phyloP scores from a whole-genome alignment of 495 filamentous ascomycete species.

The Podospora bellae-mahoneyi region DNA sequence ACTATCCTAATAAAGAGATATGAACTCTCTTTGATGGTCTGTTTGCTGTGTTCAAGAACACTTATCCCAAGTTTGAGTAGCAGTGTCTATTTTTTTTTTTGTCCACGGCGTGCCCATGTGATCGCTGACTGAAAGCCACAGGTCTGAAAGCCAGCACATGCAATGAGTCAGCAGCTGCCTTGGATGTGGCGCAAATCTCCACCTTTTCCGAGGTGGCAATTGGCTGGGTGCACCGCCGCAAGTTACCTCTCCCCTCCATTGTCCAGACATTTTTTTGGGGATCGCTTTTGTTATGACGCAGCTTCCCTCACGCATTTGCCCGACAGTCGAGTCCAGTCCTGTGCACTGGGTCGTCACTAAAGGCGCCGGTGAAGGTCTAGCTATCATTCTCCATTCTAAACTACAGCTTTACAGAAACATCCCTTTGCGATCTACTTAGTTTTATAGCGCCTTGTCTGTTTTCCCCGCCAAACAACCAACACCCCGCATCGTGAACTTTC shows the following conservation, averaged over 20 bases:
- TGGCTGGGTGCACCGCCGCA: slow-evolving; percentile 1
- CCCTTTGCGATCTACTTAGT: not conserved
- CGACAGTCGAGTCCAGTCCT: not conserved
- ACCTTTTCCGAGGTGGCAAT: not conserved
- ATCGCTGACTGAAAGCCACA: not conserved
- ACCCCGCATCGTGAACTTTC: not conserved
- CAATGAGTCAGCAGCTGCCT: slow-evolving; percentile 8
- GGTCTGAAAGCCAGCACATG: not conserved
- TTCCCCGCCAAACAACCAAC: not conserved
- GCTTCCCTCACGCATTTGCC: not conserved
- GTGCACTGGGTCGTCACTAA: not conserved
- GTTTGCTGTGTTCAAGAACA: too few relatives aligned
- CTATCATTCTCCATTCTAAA: not conserved
- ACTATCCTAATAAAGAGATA: too few relatives aligned
- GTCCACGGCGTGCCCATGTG: too few relatives aligned
- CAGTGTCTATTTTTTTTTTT: too few relatives aligned
- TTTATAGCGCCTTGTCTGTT: not conserved
- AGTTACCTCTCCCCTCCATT: not conserved
- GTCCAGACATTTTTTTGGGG: not conserved
- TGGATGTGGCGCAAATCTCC: not conserved
- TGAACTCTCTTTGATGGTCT: too few relatives aligned
- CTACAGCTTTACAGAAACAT: not conserved
- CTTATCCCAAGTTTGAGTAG: not conserved
- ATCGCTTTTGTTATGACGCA: not conserved
- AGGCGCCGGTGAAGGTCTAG: not conserved